Evolutionary conservation across 192 early-diverging fungal genomes (phyloP).

Genomic region (Backusella psychrophila): DNA sequence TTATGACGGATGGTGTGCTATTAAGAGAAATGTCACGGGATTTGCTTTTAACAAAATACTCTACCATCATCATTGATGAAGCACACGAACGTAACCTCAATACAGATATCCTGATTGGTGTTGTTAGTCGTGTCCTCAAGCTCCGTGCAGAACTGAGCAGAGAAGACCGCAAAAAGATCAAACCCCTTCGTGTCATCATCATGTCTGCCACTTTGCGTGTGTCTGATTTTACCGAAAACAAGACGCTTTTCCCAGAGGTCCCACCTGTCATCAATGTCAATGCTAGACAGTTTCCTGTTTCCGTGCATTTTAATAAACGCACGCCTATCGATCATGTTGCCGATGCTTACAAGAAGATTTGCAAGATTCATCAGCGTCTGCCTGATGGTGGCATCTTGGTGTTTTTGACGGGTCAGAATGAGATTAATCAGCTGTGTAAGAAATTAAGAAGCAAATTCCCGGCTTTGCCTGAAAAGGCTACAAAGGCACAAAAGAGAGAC

Average conservation of each 20-base stretch:
- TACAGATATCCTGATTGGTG: slow-evolving; percentile 98
- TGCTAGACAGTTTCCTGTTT: slow-evolving; percentile 87
- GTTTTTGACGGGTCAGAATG: slow-evolving; percentile 94
- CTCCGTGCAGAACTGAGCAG: slow-evolving; percentile 65
- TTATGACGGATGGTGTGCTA: slow-evolving; percentile 99
- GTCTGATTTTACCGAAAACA: slow-evolving; percentile 91
- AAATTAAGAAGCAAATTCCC: slow-evolving; percentile 77
- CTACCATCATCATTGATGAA: slow-evolving; percentile 96
- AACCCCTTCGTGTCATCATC: slow-evolving; percentile 90
- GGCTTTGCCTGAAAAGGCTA: slow-evolving; percentile 31
- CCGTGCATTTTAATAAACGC: slow-evolving; percentile 88
- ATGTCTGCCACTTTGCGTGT: slow-evolving; percentile 99
- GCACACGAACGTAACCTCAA: slow-evolving; percentile 98
- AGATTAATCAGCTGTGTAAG: slow-evolving; percentile 79
- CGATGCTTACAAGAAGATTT: slow-evolving; percentile 89
- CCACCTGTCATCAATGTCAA: slow-evolving; percentile 93
- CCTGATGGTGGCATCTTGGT: slow-evolving; percentile 92
- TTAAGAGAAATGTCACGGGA: slow-evolving; percentile 90
- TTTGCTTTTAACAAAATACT: slow-evolving; percentile 89
- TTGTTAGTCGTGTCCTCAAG: slow-evolving; percentile 85
- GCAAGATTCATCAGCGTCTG: slow-evolving; percentile 91
- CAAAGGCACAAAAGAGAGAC: slow-evolving; percentile 28
- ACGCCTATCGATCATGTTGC: slow-evolving; percentile 90
- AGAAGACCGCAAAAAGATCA: slow-evolving; percentile 49
- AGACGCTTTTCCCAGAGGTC: slow-evolving; percentile 60